Base-by-base conservation (phyloP, 305 asterid genomes). In the Salvia sclarea region DNA sequence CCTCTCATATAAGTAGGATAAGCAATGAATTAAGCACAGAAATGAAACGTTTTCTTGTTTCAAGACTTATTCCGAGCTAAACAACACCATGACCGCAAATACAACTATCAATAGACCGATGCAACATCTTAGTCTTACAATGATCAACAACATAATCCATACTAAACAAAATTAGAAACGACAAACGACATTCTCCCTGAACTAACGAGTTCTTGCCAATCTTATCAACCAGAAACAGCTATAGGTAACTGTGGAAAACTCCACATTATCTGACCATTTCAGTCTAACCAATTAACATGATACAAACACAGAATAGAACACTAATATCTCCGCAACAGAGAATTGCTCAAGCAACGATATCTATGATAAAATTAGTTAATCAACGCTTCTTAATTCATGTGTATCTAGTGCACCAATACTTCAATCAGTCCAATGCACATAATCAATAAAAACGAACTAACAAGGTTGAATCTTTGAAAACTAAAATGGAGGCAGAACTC, bases 391-490 rank as follows among this genome's bases (percentile, higher is more conserved):
- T 25, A 0, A 13, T 10, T 14, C n/a, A 8, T 41, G 14, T 40
- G 44, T 16, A 55, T 57, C 47, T 35, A 7, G 22, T 20, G 21
- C 71, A 66, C 62, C 35, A 18, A 2, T 49, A 1, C 13, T 3
- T 6, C 16, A 33, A 40, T 18, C 11, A 10, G 35, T 66, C 6
- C 20, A 56, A 43, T 61, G 52, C 65, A 31, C 44, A 57, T 38
- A 35, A 53, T 22, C 44, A 48, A 40, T 45, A 28, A 18, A 49
- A 58, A 41, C 3, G 22, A 59, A 38, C 2, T 3, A 21, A 2
- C 49, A 55, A 71, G 44, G 22, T 72, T 43, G 50, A 44, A 52
- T 2, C 70, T 66, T 21, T 76, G 22, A 66, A 38, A 21, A 24
- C 45, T 52, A 14, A 58, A 37, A 7, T 21, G 5, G 9, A 14